Base-by-base conservation (phyloP, 2,329 filamentous ascomycete genomes). In the Monilinia aucupariae region DNA sequence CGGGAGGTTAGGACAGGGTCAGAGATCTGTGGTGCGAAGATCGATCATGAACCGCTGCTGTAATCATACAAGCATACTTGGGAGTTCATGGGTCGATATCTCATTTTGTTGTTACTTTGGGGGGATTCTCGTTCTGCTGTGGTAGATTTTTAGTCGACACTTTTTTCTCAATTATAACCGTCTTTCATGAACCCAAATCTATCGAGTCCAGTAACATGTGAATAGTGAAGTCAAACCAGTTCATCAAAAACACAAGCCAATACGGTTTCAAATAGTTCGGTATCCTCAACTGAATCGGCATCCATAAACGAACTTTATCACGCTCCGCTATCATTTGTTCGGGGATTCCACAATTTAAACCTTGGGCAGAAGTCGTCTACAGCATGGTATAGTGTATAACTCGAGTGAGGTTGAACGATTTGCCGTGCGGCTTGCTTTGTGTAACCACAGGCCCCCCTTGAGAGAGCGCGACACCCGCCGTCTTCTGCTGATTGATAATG, bases 61-160 rank as follows among this genome's bases (percentile, higher is more conserved):
- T 62, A 62, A 58, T 48, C 60, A 58, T 62, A 62, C 60, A 49
- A 62, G 60, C 60, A 62, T 62, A 62, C 52, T 51, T 50, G 54
- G 60, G 60, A 62, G 60, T 62, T 62, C 41, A 55, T 56, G 59
- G 39, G 34, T 56, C 25, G 32, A 56, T 55, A 56, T 62, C 39
- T 56, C 59, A 54, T 55, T 43, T 34, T 47, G 52, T 56, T 62
- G 30, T 49, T 62, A 53, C 30, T 56, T 62, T 37, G 43, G 43
- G 50, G 59, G 45, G 43, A 13, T 22, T 62, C 32, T 58, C 60
- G 45, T 62, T 62, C 60, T 62, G 60, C 52, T 58, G 52, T 47
- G 52, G 52, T 62, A 62, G 59, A 62, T 54, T 50, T 55, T 62
- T 49, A 43, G 51, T 62, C 47, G 50, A 56, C 54, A 59, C 34